Evolutionary conservation across 345 rosid species (phyloP).

Genomic region (Angophora floribunda): DNA sequence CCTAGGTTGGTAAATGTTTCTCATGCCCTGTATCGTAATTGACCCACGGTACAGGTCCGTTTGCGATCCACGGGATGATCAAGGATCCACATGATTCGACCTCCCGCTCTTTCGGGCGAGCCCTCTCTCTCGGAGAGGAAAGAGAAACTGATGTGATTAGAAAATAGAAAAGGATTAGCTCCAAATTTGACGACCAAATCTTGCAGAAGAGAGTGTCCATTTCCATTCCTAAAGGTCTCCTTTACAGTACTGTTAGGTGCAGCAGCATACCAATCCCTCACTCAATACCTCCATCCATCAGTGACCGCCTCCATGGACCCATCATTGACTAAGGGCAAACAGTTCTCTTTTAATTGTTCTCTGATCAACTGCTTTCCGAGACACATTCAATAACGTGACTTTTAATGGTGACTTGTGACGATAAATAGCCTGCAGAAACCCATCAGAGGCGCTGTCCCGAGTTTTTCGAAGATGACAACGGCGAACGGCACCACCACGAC

Average conservation of each 20-base stretch:
- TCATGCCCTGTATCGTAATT: neutral
- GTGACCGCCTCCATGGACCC: neutral
- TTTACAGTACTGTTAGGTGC: neutral
- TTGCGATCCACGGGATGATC: neutral
- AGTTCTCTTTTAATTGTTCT: neutral
- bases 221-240: neutral
- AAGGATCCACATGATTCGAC: neutral
- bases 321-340: neutral
- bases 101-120: neutral
- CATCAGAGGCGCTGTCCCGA: neutral
- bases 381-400: neutral
- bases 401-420: neutral
- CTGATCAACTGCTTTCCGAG: neutral
- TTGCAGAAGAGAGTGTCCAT: neutral
- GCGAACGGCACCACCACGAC: neutral
- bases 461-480: constrained; percentile 3
- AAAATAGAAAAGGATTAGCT: neutral
- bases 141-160: neutral
- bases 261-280: constrained; percentile 3
- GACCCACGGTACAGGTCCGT: neutral
- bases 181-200: neutral
- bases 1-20: neutral
- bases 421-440: neutral
- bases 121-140: neutral
- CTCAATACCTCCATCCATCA: neutral